Percentiles rank a stretch among this genome's conserved stretches.
phyloP scores from a whole-genome alignment of 2,329 filamentous ascomycete species.

The Claviceps fusiformis region DNA sequence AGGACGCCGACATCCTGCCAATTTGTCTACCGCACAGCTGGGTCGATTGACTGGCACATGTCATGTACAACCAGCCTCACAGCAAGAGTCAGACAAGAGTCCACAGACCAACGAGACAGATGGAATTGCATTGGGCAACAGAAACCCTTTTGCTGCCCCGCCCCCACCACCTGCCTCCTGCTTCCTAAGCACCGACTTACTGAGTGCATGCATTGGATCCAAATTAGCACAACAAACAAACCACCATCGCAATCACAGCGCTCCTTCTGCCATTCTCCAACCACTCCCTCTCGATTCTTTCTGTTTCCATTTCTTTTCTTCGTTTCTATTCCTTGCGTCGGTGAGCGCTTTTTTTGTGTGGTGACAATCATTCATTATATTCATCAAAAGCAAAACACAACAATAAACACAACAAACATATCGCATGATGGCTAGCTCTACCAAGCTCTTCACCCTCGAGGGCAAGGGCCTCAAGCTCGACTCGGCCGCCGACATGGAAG shows the following conservation, averaged over 20 bases:
- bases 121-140: too few species aligned
- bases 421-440: slow-evolving; percentile 15
- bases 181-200: too few species aligned
- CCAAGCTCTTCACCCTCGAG: slow-evolving; percentile 76
- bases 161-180: slow-evolving; percentile 13
- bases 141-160: slow-evolving; percentile 11
- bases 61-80: neutral
- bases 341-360: neutral
- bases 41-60: neutral
- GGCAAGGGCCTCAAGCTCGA: slow-evolving; percentile 88
- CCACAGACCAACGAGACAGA: too few species aligned
- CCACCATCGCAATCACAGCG: neutral
- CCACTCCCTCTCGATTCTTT: neutral
- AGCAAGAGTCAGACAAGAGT: too few species aligned
- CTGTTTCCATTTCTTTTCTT: slow-evolving; percentile 1
- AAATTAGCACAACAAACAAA: slow-evolving; percentile 2
- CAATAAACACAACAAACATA: neutral
- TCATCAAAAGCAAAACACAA: neutral
- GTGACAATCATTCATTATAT: neutral
- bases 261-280: neutral
- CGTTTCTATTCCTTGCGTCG: neutral
- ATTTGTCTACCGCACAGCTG: neutral
- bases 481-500: slow-evolving; percentile 72
- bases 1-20: neutral
- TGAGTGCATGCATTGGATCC: too few species aligned